Conservation (phyloP, 441 rosid genomes). For the Hura crepitans region DNA sequence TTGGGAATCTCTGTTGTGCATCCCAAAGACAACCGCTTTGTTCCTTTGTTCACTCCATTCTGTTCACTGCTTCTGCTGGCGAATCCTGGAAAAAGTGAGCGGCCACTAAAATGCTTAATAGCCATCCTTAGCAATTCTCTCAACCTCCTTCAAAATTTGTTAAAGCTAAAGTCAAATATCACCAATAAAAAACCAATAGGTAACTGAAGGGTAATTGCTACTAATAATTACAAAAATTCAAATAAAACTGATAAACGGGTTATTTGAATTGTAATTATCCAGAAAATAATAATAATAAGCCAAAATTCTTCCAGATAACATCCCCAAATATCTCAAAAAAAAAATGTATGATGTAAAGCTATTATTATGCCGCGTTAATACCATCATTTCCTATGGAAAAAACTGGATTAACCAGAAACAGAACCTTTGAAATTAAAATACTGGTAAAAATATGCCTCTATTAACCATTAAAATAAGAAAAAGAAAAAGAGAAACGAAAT, state of each 20-base stretch:
- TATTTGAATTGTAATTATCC: neutral
- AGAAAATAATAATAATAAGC: neutral
- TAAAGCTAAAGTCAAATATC: neutral
- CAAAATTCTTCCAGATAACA: neutral
- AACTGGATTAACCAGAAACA: neutral
- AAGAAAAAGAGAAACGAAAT: neutral
- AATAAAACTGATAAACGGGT: neutral
- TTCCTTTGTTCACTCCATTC: conserved; percentile 18
- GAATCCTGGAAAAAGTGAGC: conserved; percentile 35
- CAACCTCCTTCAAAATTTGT: neutral
- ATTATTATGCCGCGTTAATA: neutral
- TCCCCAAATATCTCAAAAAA: too few species aligned
- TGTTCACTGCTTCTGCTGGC: conserved; percentile 26
- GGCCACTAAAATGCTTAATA: conserved; percentile 39
- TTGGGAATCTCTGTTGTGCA: conserved; percentile 20
- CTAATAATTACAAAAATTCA: neutral
- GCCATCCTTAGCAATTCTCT: conserved; percentile 29
- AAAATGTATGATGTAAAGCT: too few species aligned
- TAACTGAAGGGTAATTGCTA: neutral
- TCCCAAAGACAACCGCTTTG: conserved; percentile 22
- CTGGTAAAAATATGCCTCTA: neutral
- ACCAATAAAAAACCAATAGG: neutral
- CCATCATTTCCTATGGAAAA: too few species aligned
- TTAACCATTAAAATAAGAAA: neutral
- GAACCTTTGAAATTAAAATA: neutral